phyloP scores from a whole-genome alignment of 768 basidiomycete genomes.

The Dentipellis fragilis region DNA sequence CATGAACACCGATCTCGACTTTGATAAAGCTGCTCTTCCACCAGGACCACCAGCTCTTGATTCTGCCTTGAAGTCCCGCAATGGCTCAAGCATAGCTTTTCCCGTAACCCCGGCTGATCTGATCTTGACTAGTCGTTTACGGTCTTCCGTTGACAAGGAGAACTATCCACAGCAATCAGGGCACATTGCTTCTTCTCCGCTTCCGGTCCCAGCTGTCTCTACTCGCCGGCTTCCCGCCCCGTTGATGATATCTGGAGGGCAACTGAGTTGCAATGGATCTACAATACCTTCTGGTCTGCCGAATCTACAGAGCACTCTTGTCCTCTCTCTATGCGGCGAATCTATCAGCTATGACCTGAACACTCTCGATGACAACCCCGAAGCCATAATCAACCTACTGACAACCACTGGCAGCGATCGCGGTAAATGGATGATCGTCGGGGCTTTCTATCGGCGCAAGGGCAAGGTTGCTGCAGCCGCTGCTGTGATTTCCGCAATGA shows the following conservation, averaged over 20 bases:
- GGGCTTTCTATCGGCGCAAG: conserved; percentile 38
- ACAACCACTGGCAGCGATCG: conserved; percentile 34
- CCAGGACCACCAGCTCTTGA: too few relatives aligned
- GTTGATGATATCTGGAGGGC: too few relatives aligned
- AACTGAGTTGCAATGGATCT: too few relatives aligned
- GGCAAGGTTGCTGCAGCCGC: conserved; percentile 37
- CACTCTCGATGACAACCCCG: conserved; percentile 32
- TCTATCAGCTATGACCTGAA: conserved; percentile 28
- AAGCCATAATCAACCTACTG: conserved; percentile 35
- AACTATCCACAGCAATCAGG: not conserved
- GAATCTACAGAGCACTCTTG: conserved; percentile 5
- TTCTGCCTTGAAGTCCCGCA: too few relatives aligned
- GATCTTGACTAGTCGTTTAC: too few relatives aligned
- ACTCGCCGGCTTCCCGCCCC: too few relatives aligned
- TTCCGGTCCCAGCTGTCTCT: not conserved
- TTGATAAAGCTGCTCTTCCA: too few relatives aligned
- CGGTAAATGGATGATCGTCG: conserved; percentile 48
- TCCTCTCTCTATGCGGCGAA: conserved; percentile 8
- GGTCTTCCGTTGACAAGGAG: not conserved
- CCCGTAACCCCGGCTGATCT: not conserved
- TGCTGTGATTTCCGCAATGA: conserved; percentile 32
- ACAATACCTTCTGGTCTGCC: conserved; percentile 1
- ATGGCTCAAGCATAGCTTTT: too few relatives aligned
- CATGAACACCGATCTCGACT: not conserved
- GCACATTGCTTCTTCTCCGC: not conserved